phyloP scores from a whole-genome alignment of 2,329 filamentous ascomycete species.

The Lasiodiplodia citricola region DNA sequence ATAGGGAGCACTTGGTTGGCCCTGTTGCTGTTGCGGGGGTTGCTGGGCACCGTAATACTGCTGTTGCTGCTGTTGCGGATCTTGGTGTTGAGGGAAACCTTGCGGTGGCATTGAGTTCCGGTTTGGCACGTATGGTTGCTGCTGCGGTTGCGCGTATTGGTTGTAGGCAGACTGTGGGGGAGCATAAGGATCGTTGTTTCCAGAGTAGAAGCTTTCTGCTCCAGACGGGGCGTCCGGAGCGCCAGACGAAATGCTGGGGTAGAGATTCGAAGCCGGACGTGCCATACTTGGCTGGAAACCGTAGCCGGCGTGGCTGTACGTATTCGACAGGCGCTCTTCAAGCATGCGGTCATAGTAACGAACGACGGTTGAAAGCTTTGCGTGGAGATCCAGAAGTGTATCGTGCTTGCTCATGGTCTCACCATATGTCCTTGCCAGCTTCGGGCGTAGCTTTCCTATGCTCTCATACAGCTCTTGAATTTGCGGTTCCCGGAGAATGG shows the following conservation, averaged over 20 bases:
- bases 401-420: constrained; percentile 99
- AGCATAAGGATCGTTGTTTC: constrained; percentile 60
- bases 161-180: constrained; percentile 59
- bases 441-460: constrained; percentile 90
- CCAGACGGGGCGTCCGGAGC: constrained; percentile 53
- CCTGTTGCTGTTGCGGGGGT: constrained; percentile 33
- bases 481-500: constrained; percentile 94
- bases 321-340: constrained; percentile 90
- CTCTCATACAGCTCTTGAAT: constrained; percentile 98
- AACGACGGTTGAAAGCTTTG: constrained; percentile 93
- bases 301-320: constrained; percentile 72
- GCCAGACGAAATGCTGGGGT: constrained; percentile 66
- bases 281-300: constrained; percentile 38
- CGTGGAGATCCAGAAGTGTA: constrained; percentile 89
- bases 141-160: constrained; percentile 55
- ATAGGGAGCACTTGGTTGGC: constrained; percentile 35
- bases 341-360: constrained; percentile 98
- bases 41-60: constrained; percentile 33
- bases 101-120: constrained; percentile 37
- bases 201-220: constrained; percentile 83
- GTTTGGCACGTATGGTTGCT: constrained; percentile 42
- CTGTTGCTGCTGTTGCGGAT: constrained; percentile 40
- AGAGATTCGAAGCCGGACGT: constrained; percentile 63
- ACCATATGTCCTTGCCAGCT: constrained; percentile 92
- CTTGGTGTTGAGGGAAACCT: constrained; percentile 35